Conservation (phyloP, 306 rosid genomes). For the Aeschynomene evenia region DNA sequence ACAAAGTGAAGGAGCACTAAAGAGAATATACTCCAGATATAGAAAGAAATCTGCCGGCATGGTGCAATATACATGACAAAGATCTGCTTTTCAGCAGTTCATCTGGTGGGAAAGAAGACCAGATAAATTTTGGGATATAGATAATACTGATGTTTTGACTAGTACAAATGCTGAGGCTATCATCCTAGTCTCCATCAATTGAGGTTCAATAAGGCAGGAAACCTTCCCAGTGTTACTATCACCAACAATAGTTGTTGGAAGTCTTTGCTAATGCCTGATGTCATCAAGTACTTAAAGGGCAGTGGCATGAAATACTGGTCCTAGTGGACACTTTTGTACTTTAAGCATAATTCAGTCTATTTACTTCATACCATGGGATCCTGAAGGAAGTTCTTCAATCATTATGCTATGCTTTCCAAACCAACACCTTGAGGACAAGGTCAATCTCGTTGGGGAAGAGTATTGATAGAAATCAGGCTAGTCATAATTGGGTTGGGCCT, state of each 20-base stretch:
- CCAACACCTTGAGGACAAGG: too few relatives aligned
- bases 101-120: slow-evolving; percentile 66
- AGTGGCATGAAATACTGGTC: too few relatives aligned
- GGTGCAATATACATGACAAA: slow-evolving; percentile 70
- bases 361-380: too few relatives aligned
- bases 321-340: too few relatives aligned
- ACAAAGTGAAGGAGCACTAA: slow-evolving; percentile 64
- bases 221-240: slow-evolving; percentile 78
- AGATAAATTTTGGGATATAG: slow-evolving; percentile 82
- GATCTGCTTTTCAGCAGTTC: slow-evolving; percentile 57
- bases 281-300: slow-evolving; percentile 51
- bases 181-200: slow-evolving; percentile 67
- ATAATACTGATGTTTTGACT: slow-evolving; percentile 42
- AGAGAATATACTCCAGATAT: slow-evolving; percentile 60
- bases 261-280: slow-evolving; percentile 67
- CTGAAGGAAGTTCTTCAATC: too few relatives aligned
- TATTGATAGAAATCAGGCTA: neutral
- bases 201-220: slow-evolving; percentile 85
- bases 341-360: too few relatives aligned
- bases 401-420: too few relatives aligned
- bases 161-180: slow-evolving; percentile 63
- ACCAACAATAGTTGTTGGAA: slow-evolving; percentile 64
- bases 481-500: neutral
- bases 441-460: too few relatives aligned
- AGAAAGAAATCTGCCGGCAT: slow-evolving; percentile 54